phyloP scores from a whole-genome alignment of 345 rosid species.

The Atalantia buxifolia region DNA sequence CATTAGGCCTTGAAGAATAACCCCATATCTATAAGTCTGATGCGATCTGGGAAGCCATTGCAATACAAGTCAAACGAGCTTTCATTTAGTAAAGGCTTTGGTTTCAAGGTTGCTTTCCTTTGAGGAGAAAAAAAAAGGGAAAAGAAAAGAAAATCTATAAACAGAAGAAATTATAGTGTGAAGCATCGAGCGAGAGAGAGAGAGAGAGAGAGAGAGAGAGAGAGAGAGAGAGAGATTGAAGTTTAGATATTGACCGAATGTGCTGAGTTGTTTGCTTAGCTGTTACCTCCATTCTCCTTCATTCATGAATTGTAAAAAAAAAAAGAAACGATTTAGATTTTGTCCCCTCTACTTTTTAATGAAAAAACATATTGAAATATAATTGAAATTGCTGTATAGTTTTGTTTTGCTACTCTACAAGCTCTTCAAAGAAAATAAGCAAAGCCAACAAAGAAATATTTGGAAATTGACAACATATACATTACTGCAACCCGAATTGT shows the following conservation, averaged over 20 bases:
- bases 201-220: no score
- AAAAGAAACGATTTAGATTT: no score
- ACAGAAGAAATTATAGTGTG: background rate
- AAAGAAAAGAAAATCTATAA: background rate
- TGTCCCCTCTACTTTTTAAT: no score
- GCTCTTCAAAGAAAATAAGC: no score
- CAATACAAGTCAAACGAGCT: background rate
- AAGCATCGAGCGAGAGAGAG: no score
- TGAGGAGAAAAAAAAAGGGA: background rate
- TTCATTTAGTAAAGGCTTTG: background rate
- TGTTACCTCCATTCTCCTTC: conserved; percentile 16
- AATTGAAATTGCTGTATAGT: no score
- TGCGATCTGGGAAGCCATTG: conserved; percentile 1
- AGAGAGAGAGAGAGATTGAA: no score
- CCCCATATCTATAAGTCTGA: conserved; percentile 6
- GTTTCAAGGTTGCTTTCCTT: background rate
- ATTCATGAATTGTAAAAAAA: conserved; percentile 1
- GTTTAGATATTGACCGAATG: background rate
- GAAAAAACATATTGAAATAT: no score
- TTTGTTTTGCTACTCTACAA: no score
- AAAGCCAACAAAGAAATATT: no score
- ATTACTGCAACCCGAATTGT: no score
- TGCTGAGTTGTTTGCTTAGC: conserved; percentile 18
- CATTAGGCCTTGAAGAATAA: conserved; percentile 9
- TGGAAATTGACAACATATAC: no score